Conservation (phyloP, 139 green algal genomes). For the Diplosphaera chodatii region DNA sequence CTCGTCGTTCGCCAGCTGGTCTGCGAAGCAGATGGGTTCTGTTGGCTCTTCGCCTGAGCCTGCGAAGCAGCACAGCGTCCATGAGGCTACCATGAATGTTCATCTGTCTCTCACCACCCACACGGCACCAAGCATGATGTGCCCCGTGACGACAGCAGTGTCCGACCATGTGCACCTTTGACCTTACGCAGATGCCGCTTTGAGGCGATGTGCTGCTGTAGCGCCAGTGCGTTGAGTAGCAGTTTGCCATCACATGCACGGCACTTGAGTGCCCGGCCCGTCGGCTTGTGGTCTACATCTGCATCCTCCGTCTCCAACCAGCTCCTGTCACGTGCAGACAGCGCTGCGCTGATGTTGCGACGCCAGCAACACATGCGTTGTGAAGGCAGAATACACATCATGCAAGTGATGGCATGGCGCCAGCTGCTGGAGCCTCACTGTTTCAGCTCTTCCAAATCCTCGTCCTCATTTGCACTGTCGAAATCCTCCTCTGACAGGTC, state of each 20-base stretch:
- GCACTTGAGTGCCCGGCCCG: constrained; percentile 22
- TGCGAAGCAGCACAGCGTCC: no score
- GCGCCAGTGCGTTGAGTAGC: constrained; percentile 21
- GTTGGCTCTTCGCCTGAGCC: constrained; percentile 1
- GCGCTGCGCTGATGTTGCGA: no score
- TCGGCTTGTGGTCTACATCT: not conserved
- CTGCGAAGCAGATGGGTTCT: constrained; percentile 25
- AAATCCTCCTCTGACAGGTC: constrained; percentile 39
- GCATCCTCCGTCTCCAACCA: no score
- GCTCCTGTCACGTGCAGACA: no score
- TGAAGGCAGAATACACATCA: no score
- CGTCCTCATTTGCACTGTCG: constrained; percentile 1
- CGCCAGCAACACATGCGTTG: no score
- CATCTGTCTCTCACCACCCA: no score
- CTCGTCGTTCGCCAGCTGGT: constrained; percentile 10
- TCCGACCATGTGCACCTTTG: constrained; percentile 6
- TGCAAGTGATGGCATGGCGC: no score
- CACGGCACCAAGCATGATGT: no score
- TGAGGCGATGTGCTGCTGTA: constrained; percentile 18
- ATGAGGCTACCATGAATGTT: no score
- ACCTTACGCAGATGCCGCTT: constrained; percentile 13
- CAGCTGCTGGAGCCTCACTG: constrained; percentile 1
- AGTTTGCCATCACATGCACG: constrained; percentile 21
- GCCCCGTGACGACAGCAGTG: no score
- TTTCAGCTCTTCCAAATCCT: constrained; percentile 1